Evolutionary conservation across 1,139 yeast species (phyloP).

Genomic region (Lodderomyces pseudojiufengensis): DNA sequence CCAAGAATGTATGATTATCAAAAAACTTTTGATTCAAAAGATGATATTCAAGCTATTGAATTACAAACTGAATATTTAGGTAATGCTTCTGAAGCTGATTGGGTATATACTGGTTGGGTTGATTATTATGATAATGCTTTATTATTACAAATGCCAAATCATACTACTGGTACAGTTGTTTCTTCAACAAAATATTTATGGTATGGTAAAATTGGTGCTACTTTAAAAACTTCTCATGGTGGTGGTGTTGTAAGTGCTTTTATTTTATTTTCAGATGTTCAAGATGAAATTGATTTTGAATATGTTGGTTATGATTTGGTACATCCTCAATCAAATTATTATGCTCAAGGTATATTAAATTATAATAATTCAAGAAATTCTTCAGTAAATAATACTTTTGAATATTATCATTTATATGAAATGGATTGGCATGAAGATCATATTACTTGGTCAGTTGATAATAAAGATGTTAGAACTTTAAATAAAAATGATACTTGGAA

Average conservation of each 20-base stretch:
- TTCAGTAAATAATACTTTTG: conserved; percentile 51
- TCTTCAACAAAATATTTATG: conserved; percentile 78
- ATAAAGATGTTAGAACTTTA: conserved; percentile 63
- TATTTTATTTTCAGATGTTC: conserved; percentile 77
- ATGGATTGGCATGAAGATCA: conserved; percentile 81
- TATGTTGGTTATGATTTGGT: conserved; percentile 71
- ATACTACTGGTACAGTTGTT: conserved; percentile 75
- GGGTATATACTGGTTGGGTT: conserved; percentile 73
- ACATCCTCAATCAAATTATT: conserved; percentile 71
- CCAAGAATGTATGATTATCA: conserved; percentile 35
- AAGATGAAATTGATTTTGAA: conserved; percentile 90
- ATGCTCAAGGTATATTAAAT: conserved; percentile 69
- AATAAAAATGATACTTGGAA: conserved; percentile 66
- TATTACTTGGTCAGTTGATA: conserved; percentile 74
- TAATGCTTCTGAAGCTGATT: conserved; percentile 60
- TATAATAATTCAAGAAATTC: conserved; percentile 56
- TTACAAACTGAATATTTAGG: conserved; percentile 58
- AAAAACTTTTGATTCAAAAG: conserved; percentile 38
- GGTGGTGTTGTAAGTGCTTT: conserved; percentile 85
- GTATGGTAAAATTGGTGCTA: conserved; percentile 79
- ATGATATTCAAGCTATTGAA: conserved; percentile 18
- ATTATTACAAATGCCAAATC: conserved; percentile 71
- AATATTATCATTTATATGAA: conserved; percentile 70
- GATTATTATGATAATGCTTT: conserved; percentile 54
- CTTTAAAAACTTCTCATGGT: conserved; percentile 68